A percentile compares a stretch with the other conserved stretches of the same genome.
Evolutionary conservation across 140 eudicot genomes (phyloP).

Genomic region (Ambrosia hybrid): DNA sequence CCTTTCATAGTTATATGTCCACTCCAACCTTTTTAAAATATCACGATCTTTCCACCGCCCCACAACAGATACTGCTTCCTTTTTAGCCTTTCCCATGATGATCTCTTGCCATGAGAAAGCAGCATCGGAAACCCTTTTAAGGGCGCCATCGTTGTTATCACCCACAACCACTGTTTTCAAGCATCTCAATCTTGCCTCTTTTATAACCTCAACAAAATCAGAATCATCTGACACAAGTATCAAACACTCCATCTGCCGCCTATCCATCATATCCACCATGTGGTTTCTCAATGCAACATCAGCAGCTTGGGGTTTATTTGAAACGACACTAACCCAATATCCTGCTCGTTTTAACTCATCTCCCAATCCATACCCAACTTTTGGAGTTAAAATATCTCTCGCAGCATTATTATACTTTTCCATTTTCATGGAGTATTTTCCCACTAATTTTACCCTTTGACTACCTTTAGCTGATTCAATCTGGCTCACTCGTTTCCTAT

Average conservation of each 20-base stretch:
- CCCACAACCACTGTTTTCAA: slow-evolving; percentile 85
- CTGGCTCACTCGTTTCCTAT: slow-evolving; percentile 56
- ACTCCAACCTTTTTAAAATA: slow-evolving; percentile 32
- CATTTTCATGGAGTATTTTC: slow-evolving; percentile 50
- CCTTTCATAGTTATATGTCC: slow-evolving; percentile 58
- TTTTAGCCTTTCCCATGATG: slow-evolving; percentile 70
- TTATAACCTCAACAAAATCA: slow-evolving; percentile 62
- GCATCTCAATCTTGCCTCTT: slow-evolving; percentile 79
- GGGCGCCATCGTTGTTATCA: slow-evolving; percentile 62
- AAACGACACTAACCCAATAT: slow-evolving; percentile 66
- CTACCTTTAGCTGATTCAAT: slow-evolving; percentile 73
- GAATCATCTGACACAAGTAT: slow-evolving; percentile 84
- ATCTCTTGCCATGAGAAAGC: slow-evolving; percentile 84
- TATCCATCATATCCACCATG: slow-evolving; percentile 79
- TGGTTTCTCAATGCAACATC: slow-evolving; percentile 56
- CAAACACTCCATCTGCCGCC: slow-evolving; percentile 49
- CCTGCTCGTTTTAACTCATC: slow-evolving; percentile 86
- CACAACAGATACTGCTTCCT: slow-evolving; percentile 40
- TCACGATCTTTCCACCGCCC: no score
- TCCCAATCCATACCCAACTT: slow-evolving; percentile 64
- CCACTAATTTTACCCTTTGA: slow-evolving; percentile 69
- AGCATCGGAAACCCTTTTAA: slow-evolving; percentile 72
- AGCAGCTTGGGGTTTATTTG: slow-evolving; percentile 74
- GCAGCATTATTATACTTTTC: no score
- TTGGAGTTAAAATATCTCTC: no score